Evolutionary conservation across 352 stramenopile species (phyloP).

Genomic region (Pythium graminicola): DNA sequence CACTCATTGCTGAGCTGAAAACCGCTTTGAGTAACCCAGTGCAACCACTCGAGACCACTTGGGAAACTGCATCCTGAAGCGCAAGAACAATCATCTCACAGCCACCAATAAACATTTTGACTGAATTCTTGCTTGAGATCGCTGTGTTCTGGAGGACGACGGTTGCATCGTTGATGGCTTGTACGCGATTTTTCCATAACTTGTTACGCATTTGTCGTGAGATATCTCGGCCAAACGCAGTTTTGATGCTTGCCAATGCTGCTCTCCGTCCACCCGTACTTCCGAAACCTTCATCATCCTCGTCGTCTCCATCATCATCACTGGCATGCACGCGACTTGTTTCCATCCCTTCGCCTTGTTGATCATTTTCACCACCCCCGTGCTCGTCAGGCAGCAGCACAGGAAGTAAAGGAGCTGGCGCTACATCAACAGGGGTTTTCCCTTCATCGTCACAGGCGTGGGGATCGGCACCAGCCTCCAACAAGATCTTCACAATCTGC

Average conservation of each 20-base stretch:
- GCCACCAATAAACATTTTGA: constrained; percentile 59
- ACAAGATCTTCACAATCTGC: constrained; percentile 51
- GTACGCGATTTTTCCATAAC: constrained; percentile 50
- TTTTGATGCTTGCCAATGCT: constrained; percentile 28
- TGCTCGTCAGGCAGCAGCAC: constrained; percentile 47
- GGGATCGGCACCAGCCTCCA: constrained; percentile 62
- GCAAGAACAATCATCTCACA: constrained; percentile 53
- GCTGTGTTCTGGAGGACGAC: constrained; percentile 38
- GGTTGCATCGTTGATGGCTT: constrained; percentile 48
- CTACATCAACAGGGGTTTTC: constrained; percentile 61
- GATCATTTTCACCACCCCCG: constrained; percentile 13
- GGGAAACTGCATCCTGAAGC: constrained; percentile 52
- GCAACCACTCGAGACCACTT: constrained; percentile 58
- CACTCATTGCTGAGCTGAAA: constrained; percentile 47
- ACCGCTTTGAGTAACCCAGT: constrained; percentile 52
- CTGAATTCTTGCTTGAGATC: constrained; percentile 27
- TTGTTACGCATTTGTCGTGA: constrained; percentile 44
- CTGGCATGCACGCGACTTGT: constrained; percentile 14
- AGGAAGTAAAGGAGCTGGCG: constrained; percentile 35
- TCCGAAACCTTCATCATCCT: constrained; percentile 37
- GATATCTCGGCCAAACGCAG: constrained; percentile 48
- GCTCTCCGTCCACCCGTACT: constrained; percentile 1
- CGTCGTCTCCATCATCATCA: constrained; percentile 23
- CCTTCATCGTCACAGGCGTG: constrained; percentile 55
- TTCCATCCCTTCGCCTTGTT: constrained; percentile 25